Conservation (phyloP, 345 rosid genomes). For the Corymbia maculata region DNA sequence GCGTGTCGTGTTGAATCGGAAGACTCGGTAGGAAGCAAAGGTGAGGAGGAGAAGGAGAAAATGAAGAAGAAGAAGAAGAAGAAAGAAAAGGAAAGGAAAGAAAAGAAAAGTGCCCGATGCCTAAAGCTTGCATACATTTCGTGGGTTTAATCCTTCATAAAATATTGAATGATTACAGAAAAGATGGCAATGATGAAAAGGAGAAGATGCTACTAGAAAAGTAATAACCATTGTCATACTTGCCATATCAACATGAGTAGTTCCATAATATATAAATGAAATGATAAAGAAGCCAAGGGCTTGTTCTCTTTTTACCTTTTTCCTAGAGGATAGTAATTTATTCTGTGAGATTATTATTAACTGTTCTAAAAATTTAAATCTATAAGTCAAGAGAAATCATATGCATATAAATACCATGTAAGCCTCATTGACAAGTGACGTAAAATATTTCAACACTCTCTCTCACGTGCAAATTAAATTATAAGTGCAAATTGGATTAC, state of each 20-base stretch:
- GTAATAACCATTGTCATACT: not conserved
- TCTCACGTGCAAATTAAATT: not conserved
- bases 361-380: not conserved
- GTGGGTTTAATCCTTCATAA: not conserved
- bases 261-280: not conserved
- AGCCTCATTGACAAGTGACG: accelerated
- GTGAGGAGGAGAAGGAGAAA: not conserved
- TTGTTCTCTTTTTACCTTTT: not conserved
- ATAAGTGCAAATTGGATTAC: accelerated
- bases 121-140: not conserved
- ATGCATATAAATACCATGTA: not conserved
- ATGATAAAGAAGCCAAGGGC: not conserved
- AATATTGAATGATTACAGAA: not conserved
- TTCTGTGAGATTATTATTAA: not conserved
- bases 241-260: not conserved
- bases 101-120: not conserved
- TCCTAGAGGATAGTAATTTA: not conserved
- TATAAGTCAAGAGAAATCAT: not conserved
- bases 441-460: not conserved
- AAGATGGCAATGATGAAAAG: not conserved
- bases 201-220: not conserved
- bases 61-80: not conserved
- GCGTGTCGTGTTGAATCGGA: not conserved
- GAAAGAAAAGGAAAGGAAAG: not conserved
- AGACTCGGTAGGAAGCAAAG: not conserved